Conservation (phyloP, 352 stramenopile species). For the Achlya hypogyna region DNA sequence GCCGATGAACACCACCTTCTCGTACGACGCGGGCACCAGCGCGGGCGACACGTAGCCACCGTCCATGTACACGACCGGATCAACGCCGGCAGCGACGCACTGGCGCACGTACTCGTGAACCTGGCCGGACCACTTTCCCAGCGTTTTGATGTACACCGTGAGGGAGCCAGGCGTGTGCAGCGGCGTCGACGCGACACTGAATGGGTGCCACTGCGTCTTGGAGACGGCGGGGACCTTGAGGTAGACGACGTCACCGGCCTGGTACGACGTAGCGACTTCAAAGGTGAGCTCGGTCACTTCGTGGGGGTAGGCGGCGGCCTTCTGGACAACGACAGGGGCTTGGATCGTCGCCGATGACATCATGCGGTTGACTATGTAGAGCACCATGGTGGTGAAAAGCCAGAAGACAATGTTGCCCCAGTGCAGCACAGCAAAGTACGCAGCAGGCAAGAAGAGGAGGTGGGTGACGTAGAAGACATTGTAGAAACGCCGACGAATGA, state of each 20-base stretch:
- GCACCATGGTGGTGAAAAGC: conserved; percentile 31
- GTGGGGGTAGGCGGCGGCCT: conserved; percentile 22
- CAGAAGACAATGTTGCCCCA: conserved; percentile 38
- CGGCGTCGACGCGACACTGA: conserved; percentile 41
- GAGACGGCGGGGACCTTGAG: conserved; percentile 35
- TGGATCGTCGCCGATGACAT: conserved; percentile 24
- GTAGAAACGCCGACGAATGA: conserved; percentile 34
- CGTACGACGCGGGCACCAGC: conserved; percentile 22
- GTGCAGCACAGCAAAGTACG: conserved; percentile 35
- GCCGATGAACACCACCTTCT: conserved; percentile 29
- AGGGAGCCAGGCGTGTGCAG: conserved; percentile 26
- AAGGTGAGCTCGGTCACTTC: conserved; percentile 34
- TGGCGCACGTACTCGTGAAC: conserved; percentile 30
- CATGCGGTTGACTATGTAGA: conserved; percentile 33
- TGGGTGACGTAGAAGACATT: conserved; percentile 39
- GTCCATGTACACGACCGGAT: conserved; percentile 38
- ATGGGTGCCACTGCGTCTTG: conserved; percentile 44
- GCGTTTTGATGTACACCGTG: conserved; percentile 37
- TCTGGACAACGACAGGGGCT: conserved; percentile 25
- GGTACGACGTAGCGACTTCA: conserved; percentile 22
- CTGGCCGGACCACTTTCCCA: conserved; percentile 39
- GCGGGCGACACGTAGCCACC: conserved; percentile 31
- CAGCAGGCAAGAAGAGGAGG: conserved; percentile 28
- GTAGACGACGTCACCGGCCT: conserved; percentile 40
- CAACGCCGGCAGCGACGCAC: conserved; percentile 20